Evolutionary conservation across 75 land plant species (phyloP), one percentile per base, ranked within the genome.

Genomic region (Pseudotsuga menziesii): DNA sequence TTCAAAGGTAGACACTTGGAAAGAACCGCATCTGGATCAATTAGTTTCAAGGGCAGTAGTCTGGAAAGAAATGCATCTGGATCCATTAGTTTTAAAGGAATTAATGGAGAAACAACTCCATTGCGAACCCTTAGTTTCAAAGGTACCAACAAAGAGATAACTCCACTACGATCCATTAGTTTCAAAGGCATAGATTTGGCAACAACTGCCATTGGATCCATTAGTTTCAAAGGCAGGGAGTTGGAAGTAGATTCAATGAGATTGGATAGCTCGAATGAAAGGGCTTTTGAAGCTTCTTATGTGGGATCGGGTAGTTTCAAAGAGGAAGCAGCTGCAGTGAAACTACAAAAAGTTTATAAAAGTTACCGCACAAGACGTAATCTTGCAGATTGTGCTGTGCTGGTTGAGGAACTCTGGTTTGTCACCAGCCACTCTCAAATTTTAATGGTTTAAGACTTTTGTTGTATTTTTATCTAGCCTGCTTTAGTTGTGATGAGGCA

Each of bases 331-430:
- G 98, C 98, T 54, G 97, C 97, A n/a, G 83, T 89, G n/a, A 83
- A 76, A 80, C 55, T 95, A 58, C 98, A 95, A 78, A 91, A 91
- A 77, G 78, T 87, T 19, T 95, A 93, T 79, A 93, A 93, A 75
- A 92, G 97, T 69, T 93, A 95, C 76, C 76, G 97, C 62, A 90
- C 98, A 17, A 69, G 98, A 71, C 81, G 97, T 58, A 86, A 87
- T 73, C 88, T 93, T 72, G 98, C 97, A 39, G 97, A 93, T 90
- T 90, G 94, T 78, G 98, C 97, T 11, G 96, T 93, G 57, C 83
- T 89, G 67, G 80, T 85, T 63, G 89, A 93, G 78, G 90, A 92
- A 76, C 82, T 89, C 9, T 91, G 94, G 93, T 90, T 25, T 14
- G 85, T 81, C 23, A 61, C 54, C 16, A 12, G 54, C 9, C 57